Evolutionary conservation across 768 basidiomycete genomes (phyloP).

Genomic region (Russula sp.): DNA sequence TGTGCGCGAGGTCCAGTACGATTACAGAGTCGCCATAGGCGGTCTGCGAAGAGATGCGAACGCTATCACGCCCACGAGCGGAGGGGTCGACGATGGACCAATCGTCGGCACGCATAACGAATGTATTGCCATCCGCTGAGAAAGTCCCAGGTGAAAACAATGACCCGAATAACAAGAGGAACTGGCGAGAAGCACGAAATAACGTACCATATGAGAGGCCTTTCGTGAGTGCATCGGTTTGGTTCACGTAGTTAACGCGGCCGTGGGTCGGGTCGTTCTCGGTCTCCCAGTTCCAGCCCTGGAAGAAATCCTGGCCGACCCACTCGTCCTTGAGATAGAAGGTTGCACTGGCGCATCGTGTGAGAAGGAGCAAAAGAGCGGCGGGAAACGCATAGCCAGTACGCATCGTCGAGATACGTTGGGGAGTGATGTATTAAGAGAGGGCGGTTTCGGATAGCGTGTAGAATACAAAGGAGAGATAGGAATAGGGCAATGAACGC

Average conservation of each 20-base stretch:
- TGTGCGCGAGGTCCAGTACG: slow-evolving; percentile 54
- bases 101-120: slow-evolving; percentile 58
- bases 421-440: slow-evolving; percentile 30
- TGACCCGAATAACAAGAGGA: background rate
- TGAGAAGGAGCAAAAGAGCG: slow-evolving; percentile 18
- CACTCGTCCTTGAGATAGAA: slow-evolving; percentile 25
- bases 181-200: background rate
- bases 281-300: slow-evolving; percentile 50
- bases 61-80: slow-evolving; percentile 53
- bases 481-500: slow-evolving; percentile 30
- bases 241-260: slow-evolving; percentile 56
- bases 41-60: slow-evolving; percentile 36
- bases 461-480: slow-evolving; percentile 34
- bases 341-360: slow-evolving; percentile 11
- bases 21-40: slow-evolving; percentile 48
- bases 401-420: slow-evolving; percentile 37
- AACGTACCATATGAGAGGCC: slow-evolving; percentile 50
- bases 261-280: slow-evolving; percentile 62
- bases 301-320: slow-evolving; percentile 46
- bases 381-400: slow-evolving; percentile 34
- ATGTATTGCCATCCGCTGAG: slow-evolving; percentile 42
- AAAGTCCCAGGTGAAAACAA: slow-evolving; percentile 34
- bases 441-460: slow-evolving; percentile 25
- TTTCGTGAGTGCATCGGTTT: slow-evolving; percentile 40
- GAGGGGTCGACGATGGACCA: slow-evolving; percentile 38